Evolutionary conservation across 495 filamentous ascomycete genomes (phyloP), one percentile per base, ranked within the genome.

Genomic region (Podospora bellae-mahoneyi): DNA sequence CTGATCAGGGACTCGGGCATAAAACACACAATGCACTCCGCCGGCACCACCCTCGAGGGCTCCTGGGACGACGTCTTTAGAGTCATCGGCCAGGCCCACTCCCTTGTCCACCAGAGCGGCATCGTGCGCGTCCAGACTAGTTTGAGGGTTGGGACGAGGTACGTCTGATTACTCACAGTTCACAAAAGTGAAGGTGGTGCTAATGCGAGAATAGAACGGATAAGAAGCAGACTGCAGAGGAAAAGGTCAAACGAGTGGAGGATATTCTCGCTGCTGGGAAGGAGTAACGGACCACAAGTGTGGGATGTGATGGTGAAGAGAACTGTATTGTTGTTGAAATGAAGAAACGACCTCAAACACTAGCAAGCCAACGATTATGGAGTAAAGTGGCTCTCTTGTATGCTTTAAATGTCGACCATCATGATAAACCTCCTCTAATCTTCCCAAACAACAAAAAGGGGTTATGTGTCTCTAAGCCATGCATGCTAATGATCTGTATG

Each of bases 11-110:
- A 84, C 63, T 93, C 89, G 67, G 92, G 91, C 7, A 73, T 98
- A 70, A 88, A 84, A 59, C 94, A 93, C 74, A 86, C 85, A 62
- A 94, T 98, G 93, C 94, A 97, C 76, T 93, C 91, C 3, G 91
- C 91, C 5, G 94, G 94, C 19, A 97, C 94, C 0, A 97, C 94
- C 0, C 85, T 98, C 53, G 94, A 98, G 78, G 94, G 95, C 18
- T 84, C 89, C 28, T 98, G 94, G 94, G 92, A 96, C 69, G 85
- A 90, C 56, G 93, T 97, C 39, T 93, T 95, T 85, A 84, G 80
- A 65, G 84, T 96, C 18, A 93, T 99, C 76, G 95, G 95, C 5
- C 92, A 96, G 78, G 92, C 92, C 18, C 95, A 99, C 80, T 86
- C 84, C 4, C 79, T 95, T 57, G 85, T 99, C 32, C 95, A 98